A percentile compares a stretch with the other conserved stretches of the same genome.
phyloP scores from a whole-genome alignment of 2,329 filamentous ascomycete genomes.

The Paracoccidioides brasiliensis region DNA sequence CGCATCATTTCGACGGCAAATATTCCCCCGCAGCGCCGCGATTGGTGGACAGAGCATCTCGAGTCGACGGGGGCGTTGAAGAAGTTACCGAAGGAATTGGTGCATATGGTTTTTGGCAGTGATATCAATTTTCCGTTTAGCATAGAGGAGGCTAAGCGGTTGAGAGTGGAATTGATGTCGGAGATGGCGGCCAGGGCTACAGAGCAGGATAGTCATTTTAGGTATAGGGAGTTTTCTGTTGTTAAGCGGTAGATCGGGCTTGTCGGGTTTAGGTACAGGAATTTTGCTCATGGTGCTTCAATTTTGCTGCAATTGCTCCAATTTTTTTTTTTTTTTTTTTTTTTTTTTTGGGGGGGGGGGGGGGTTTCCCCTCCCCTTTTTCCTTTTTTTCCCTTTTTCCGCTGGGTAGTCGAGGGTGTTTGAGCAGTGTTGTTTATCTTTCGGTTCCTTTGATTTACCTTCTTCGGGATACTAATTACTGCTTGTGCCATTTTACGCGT shows the following conservation, averaged over 20 bases:
- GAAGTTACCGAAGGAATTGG: constrained; percentile 2
- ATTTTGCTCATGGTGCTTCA: neutral
- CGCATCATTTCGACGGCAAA: constrained; percentile 3
- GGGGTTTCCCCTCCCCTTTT: no score
- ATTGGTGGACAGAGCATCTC: constrained; percentile 4
- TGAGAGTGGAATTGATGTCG: neutral
- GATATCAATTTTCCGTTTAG: neutral
- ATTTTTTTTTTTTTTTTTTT: neutral
- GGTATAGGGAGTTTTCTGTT: neutral
- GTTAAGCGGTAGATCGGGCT: neutral
- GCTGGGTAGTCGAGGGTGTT: no score
- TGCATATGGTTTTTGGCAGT: neutral
- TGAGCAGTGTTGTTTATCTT: no score
- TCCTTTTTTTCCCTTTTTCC: no score
- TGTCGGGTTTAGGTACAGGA: neutral
- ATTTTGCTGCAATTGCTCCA: neutral
- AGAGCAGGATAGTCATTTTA: neutral
- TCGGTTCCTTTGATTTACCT: no score
- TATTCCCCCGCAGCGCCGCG: constrained; percentile 4
- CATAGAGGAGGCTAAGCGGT: constrained; percentile 2
- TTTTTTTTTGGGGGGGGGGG: no score
- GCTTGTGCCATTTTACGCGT: no score
- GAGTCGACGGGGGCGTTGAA: neutral
- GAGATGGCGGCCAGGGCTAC: neutral
- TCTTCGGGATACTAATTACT: no score